phyloP scores from a whole-genome alignment of 106 monocot species.

The Iris macrosiphon region DNA sequence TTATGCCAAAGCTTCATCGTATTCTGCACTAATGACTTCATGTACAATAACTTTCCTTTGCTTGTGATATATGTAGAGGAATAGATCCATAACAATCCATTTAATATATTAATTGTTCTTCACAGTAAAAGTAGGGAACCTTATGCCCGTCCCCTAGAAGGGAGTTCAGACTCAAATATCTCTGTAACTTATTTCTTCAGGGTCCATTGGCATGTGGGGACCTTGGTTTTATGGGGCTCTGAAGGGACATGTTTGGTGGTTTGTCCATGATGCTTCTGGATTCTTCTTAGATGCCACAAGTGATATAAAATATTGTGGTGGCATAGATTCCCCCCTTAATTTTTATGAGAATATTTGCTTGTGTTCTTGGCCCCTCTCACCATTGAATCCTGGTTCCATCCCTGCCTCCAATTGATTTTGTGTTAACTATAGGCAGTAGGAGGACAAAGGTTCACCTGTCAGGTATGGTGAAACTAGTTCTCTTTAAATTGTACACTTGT shows the following conservation, averaged over 20 bases:
- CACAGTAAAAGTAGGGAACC: background rate
- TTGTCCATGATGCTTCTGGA: background rate
- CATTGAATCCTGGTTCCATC: background rate
- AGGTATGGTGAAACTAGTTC: no score
- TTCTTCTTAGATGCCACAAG: background rate
- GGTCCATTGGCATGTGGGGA: background rate
- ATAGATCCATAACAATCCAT: constrained; percentile 26
- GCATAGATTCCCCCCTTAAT: background rate
- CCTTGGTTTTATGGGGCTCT: background rate
- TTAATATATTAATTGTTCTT: background rate
- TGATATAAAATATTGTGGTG: background rate
- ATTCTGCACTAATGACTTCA: constrained; percentile 8
- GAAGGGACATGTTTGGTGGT: background rate
- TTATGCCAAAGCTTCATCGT: constrained; percentile 2
- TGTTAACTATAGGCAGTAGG: background rate
- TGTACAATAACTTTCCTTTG: constrained; percentile 8
- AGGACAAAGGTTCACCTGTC: background rate
- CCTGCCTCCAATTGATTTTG: background rate
- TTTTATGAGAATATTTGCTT: background rate
- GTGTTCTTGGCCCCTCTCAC: background rate
- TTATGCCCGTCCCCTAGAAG: background rate
- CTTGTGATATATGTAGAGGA: constrained; percentile 16
- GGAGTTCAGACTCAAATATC: background rate
- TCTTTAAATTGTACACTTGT: background rate
- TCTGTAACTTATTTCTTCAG: background rate